Evolutionary conservation across 2,329 filamentous ascomycete species (phyloP), one percentile per base, ranked within the genome.

Genomic region (Ceratocystis diversiconidia): DNA sequence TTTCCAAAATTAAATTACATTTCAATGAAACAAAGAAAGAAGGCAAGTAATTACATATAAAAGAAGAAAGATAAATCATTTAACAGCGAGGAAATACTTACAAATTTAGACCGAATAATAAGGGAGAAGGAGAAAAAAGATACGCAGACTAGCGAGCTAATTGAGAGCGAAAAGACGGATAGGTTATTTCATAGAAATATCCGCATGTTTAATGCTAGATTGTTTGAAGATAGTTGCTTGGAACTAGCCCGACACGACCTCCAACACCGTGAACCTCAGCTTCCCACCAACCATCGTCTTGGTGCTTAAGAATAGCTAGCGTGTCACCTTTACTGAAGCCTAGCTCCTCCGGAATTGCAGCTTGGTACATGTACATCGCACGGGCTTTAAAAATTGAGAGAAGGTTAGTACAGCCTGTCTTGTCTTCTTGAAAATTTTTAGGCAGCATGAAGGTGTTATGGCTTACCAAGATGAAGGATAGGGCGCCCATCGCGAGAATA

Each of bases 281-380:
- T 77, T 99, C 94, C 94, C 95, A 99, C 94, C 94, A 99, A 22
- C 94, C 94, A 73, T 99, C 94, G 73, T 99, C 94, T 76, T 99
- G 94, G 72, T 95, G 85, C 68, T 92, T 83, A 60, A 96, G 79
- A 15, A 99, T 86, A 1, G 92, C 90, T 15, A 99, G 80, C 67
- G 92, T 85, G 73, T 99, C 95, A 61, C 92, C 92, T 78, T 99
- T 99, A 60, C 81, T 80, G 75, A 99, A 99, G 15, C 88, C 88
- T 22, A 99, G 79, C 76, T 99, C 95, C 73, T 97, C 94, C 0
- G 92, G 90, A 67, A 99, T 99, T 25, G 91, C 92, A 1, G 94
- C 91, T 72, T 88, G 85, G 75, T 99, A 99, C 78, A 90, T 85
- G 75, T 97, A 99, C 79, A 96, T 82, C 30, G 94, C 92, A 52